Conservation (phyloP, 345 rosid species). For the Populus alba region DNA sequence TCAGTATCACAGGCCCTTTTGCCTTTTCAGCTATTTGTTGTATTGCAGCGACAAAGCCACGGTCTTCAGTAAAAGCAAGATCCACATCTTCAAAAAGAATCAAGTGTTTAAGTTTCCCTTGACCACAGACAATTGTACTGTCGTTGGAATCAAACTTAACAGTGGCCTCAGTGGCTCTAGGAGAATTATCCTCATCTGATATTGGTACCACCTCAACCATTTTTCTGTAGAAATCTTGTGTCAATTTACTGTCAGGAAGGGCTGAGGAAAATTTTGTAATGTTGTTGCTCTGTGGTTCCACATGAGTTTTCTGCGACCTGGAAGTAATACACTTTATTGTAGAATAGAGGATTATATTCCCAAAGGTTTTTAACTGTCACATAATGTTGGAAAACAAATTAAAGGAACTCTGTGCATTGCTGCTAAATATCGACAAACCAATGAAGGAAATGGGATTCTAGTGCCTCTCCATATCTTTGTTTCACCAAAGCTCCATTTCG, state of each 20-base stretch:
- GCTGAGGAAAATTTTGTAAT: slow-evolving; percentile 18
- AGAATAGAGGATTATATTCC: slow-evolving; percentile 7
- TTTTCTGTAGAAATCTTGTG: slow-evolving; percentile 24
- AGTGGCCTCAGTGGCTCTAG: slow-evolving; percentile 24
- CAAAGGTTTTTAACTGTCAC: slow-evolving; percentile 3
- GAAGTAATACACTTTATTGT: slow-evolving; percentile 13
- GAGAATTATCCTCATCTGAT: slow-evolving; percentile 33
- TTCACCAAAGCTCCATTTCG: slow-evolving; percentile 74
- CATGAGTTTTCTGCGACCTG: slow-evolving; percentile 63
- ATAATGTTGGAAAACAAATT: slow-evolving; percentile 14
- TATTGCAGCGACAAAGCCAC: slow-evolving; percentile 79
- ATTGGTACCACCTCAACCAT: slow-evolving; percentile 37
- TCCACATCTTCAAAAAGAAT: slow-evolving; percentile 96
- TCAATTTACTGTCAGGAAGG: slow-evolving; percentile 30
- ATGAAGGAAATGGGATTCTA: slow-evolving; percentile 60
- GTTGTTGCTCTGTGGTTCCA: slow-evolving; percentile 31
- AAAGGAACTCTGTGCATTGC: slow-evolving; percentile 1
- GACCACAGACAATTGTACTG: slow-evolving; percentile 24
- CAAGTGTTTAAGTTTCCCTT: slow-evolving; percentile 53
- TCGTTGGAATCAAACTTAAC: slow-evolving; percentile 32
- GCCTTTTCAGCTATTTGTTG: slow-evolving; percentile 87
- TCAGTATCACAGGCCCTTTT: slow-evolving; percentile 82
- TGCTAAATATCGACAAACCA: slow-evolving; percentile 44
- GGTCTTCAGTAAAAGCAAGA: slow-evolving; percentile 75
- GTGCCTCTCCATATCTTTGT: slow-evolving; percentile 82